Evolutionary conservation across 2,329 filamentous ascomycete genomes (phyloP).

Genomic region (Aspergillus felis): DNA sequence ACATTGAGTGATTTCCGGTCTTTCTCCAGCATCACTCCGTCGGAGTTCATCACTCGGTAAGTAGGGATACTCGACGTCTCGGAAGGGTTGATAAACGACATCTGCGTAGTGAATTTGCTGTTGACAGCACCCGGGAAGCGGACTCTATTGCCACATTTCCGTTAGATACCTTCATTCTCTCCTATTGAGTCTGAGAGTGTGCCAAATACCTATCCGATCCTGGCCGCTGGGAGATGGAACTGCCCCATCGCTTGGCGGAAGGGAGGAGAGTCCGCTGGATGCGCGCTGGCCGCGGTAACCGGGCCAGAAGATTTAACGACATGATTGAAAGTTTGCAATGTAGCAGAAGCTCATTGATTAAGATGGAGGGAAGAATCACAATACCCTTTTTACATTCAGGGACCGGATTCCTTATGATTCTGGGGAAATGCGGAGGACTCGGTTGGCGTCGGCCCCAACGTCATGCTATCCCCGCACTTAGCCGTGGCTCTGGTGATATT

Average conservation of each 20-base stretch:
- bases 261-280: slow-evolving; percentile 7
- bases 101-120: slow-evolving; percentile 79
- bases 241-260: slow-evolving; percentile 43
- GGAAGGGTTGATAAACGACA: slow-evolving; percentile 72
- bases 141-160: slow-evolving; percentile 39
- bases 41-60: slow-evolving; percentile 85
- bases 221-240: slow-evolving; percentile 54
- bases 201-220: slow-evolving; percentile 55
- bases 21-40: slow-evolving; percentile 77
- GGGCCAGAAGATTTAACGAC: slow-evolving; percentile 6
- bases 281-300: slow-evolving; percentile 5
- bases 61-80: slow-evolving; percentile 76
- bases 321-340: slow-evolving; percentile 4
- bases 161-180: slow-evolving; percentile 7
- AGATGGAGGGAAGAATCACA: slow-evolving; percentile 4
- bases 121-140: slow-evolving; percentile 92
- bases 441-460: slow-evolving; percentile 25
- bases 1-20: slow-evolving; percentile 64
- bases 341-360: slow-evolving; percentile 1
- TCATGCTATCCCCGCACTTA: slow-evolving; percentile 1
- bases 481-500: neutral
- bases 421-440: slow-evolving; percentile 17
- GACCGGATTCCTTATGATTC: neutral
- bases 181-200: neutral
- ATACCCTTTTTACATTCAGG: neutral